Conservation (phyloP, 371 early-diverging fungal species). For the Haplosporangium sp. region DNA sequence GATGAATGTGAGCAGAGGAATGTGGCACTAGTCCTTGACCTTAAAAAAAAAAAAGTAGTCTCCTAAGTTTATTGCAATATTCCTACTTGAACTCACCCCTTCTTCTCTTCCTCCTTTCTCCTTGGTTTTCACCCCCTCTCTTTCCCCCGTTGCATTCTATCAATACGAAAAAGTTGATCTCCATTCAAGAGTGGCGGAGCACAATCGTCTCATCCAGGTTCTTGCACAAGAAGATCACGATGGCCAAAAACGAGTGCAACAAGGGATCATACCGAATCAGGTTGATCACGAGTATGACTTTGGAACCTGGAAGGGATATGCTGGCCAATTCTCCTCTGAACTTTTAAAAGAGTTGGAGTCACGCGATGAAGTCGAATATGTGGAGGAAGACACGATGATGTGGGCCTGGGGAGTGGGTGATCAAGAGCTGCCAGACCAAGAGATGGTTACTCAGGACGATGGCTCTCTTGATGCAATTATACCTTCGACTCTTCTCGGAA, state of each 20-base stretch:
- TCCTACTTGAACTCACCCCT: conserved; percentile 5
- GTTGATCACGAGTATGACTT: conserved; percentile 55
- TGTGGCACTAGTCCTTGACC: neutral
- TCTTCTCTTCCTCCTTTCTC: neutral
- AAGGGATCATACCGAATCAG: conserved; percentile 35
- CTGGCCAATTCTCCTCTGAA: conserved; percentile 48
- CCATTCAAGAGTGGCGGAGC: conserved; percentile 28
- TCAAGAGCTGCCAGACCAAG: neutral
- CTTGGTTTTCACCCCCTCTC: neutral
- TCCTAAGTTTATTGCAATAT: neutral
- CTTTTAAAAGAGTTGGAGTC: conserved; percentile 41
- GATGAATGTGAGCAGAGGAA: neutral
- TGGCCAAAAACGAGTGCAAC: conserved; percentile 5
- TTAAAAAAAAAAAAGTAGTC: neutral
- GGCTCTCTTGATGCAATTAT: neutral
- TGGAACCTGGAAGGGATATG: conserved; percentile 53
- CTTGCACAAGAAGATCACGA: conserved; percentile 6
- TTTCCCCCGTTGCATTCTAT: neutral
- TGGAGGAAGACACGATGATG: conserved; percentile 51
- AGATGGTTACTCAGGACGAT: neutral
- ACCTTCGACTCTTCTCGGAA: neutral
- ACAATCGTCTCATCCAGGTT: conserved; percentile 24
- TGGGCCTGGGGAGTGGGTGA: conserved; percentile 46
- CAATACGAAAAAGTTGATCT: conserved; percentile 24
- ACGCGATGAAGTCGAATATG: conserved; percentile 45